Percentiles rank a stretch among this genome's conserved stretches.
Conservation (phyloP, 2,329 filamentous ascomycete species). For the Trematosphaeria pertusa region DNA sequence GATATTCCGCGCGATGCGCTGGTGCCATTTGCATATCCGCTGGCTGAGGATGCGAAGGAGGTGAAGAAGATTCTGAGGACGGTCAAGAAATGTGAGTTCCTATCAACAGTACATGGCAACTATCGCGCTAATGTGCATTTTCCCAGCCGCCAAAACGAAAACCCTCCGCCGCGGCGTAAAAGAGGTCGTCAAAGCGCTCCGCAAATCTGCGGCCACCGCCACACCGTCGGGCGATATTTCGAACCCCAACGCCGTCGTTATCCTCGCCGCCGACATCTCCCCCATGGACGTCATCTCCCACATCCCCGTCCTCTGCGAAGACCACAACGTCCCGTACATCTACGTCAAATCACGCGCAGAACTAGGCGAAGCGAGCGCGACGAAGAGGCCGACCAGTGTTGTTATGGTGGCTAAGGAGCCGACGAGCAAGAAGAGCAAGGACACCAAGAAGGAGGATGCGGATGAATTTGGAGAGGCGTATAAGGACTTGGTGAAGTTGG, state of each 20-base stretch:
- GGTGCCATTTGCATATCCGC: conserved; percentile 82
- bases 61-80: conserved; percentile 71
- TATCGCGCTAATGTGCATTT: no score
- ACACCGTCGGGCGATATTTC: conserved; percentile 62
- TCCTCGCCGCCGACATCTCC: conserved; percentile 96
- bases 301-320: conserved; percentile 96
- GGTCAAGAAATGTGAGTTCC: conserved; percentile 64
- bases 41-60: conserved; percentile 76
- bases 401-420: conserved; percentile 75
- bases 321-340: conserved; percentile 96
- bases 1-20: conserved; percentile 62
- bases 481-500: conserved; percentile 64
- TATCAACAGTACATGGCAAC: no score
- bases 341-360: conserved; percentile 93
- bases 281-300: conserved; percentile 99
- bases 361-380: conserved; percentile 89
- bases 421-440: conserved; percentile 57
- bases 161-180: conserved; percentile 97
- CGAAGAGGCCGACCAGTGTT: conserved; percentile 95
- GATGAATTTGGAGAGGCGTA: conserved; percentile 60
- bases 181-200: conserved; percentile 97
- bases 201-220: conserved; percentile 81
- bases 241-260: conserved; percentile 73
- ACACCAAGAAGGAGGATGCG: conserved; percentile 55
- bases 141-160: conserved; percentile 88